Base-by-base conservation (phyloP, 2,329 filamentous ascomycete species). In the Chrysosphaeria jannelii region DNA sequence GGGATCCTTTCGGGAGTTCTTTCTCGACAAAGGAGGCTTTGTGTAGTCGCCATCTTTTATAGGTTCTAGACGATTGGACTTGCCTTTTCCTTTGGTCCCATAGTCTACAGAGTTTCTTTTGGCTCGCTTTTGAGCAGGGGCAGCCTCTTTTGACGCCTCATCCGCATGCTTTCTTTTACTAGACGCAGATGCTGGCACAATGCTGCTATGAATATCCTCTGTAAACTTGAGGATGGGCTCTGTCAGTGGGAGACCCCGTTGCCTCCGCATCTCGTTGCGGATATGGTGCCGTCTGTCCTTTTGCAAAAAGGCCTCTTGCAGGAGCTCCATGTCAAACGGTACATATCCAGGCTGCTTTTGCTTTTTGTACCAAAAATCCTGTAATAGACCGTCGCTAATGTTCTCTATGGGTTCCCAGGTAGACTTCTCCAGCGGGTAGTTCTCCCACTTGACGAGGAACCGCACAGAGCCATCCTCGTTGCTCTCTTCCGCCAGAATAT, bases 391-490 rank as follows among this genome's bases (percentile, higher is more conserved):
- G 3, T 36, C 29, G 1, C 38, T 39, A 4, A 61, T 34, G 25
- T 57, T 40, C 5, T 44, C 36, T 7, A 35, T 30, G 0, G 56
- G 53, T 30, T 63, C 57, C 57, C 57, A 63, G 1, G 57, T 63
- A 26, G 50, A 48, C 27, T 54, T 39, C n/a, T 57, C 38, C 5
- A 62, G 29, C 2, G 49, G 44, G 34, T 66, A 78, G 2, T 46
- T 51, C 13, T 47, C 44, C 69, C 68, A 76, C 28, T 57, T 51
- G 12, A 72, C 53, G 2, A 76, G 48, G 35, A 61, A 75, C 13
- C 44, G 33, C 14, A 34, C 39, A 10, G 36, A 34, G 5, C 40
- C 41, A 4, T 43, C 31, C 4, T 35, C 25, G 6, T 38, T 29
- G 2, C 32, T 29, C 9, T 41, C 41, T 33, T 64, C 50, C 1